Percentiles rank a stretch among this genome's conserved stretches.
Conservation (phyloP, 2,329 filamentous ascomycete species). For the Truncatella angustata region DNA sequence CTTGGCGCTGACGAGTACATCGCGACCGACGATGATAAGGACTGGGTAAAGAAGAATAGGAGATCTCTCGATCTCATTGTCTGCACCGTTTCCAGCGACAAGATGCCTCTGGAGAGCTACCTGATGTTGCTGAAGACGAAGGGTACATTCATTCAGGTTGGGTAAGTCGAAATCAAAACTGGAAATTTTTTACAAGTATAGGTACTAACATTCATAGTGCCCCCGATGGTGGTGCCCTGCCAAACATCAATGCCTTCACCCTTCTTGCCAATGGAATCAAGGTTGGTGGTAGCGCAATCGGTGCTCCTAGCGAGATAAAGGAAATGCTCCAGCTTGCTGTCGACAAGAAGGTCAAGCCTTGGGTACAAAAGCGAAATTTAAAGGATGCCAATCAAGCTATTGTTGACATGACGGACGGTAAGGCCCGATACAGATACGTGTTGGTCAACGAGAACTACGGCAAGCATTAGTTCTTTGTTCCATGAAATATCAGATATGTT, state of each 20-base stretch:
- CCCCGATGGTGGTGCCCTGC: constrained; percentile 52
- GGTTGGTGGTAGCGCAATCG: constrained; percentile 47
- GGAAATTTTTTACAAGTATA: too few species aligned
- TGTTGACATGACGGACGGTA: constrained; percentile 55
- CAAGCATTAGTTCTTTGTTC: constrained; percentile 25
- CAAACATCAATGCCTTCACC: constrained; percentile 52
- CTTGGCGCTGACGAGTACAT: constrained; percentile 14
- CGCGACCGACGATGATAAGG: constrained; percentile 13
- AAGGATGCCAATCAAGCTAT: constrained; percentile 57
- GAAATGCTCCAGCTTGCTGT: constrained; percentile 62
- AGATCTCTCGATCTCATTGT: constrained; percentile 13
- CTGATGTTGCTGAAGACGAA: constrained; percentile 11
- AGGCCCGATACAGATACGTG: constrained; percentile 50
- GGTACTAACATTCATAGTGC: constrained; percentile 28
- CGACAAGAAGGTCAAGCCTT: constrained; percentile 56
- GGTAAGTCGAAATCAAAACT: background rate
- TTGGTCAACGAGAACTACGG: constrained; percentile 40
- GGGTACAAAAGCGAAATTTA: constrained; percentile 55
- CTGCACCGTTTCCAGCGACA: constrained; percentile 13
- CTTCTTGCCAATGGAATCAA: constrained; percentile 56
- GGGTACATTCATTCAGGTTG: constrained; percentile 14
- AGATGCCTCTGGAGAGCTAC: constrained; percentile 14
- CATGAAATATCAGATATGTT: too few species aligned
- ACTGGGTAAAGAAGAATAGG: constrained; percentile 12
- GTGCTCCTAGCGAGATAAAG: constrained; percentile 55